Evolutionary conservation across 2,329 filamentous ascomycete genomes (phyloP).

Genomic region (Penicillium expansum): DNA sequence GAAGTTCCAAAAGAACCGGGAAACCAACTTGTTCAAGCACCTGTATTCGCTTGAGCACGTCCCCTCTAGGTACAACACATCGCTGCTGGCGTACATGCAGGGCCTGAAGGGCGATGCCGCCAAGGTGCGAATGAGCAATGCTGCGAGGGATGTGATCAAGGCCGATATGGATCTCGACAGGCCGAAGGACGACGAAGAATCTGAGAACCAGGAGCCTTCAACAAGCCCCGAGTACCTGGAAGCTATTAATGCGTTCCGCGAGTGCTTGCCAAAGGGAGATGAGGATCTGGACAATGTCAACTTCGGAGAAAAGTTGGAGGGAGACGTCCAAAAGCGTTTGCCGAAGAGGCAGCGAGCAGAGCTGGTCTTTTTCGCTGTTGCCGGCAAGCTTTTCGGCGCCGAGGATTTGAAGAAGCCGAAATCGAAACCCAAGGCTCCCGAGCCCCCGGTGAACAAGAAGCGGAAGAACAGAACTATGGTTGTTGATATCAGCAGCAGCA

Average conservation of each 20-base stretch:
- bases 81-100: slow-evolving; percentile 73
- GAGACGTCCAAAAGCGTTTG: slow-evolving; percentile 29
- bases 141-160: slow-evolving; percentile 60
- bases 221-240: slow-evolving; percentile 42
- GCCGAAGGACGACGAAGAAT: slow-evolving; percentile 16
- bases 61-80: slow-evolving; percentile 65
- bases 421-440: slow-evolving; percentile 23
- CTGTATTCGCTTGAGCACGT: slow-evolving; percentile 70
- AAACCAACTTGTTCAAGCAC: slow-evolving; percentile 81
- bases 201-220: slow-evolving; percentile 14
- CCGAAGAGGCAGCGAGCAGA: slow-evolving; percentile 40
- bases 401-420: slow-evolving; percentile 26
- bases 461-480: slow-evolving; percentile 44
- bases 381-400: slow-evolving; percentile 28
- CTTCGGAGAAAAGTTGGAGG: slow-evolving; percentile 22
- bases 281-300: slow-evolving; percentile 26
- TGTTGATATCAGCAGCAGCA: slow-evolving; percentile 45
- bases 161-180: slow-evolving; percentile 43
- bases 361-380: slow-evolving; percentile 36
- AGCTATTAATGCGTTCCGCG: slow-evolving; percentile 52
- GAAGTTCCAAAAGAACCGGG: slow-evolving; percentile 97
- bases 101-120: slow-evolving; percentile 75
- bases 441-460: slow-evolving; percentile 33
- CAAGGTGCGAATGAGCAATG: slow-evolving; percentile 61
- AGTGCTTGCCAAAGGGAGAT: slow-evolving; percentile 24